A percentile compares a stretch with the other conserved stretches of the same genome.
phyloP scores from a whole-genome alignment of 208 protist species.

The Leishmania major region DNA sequence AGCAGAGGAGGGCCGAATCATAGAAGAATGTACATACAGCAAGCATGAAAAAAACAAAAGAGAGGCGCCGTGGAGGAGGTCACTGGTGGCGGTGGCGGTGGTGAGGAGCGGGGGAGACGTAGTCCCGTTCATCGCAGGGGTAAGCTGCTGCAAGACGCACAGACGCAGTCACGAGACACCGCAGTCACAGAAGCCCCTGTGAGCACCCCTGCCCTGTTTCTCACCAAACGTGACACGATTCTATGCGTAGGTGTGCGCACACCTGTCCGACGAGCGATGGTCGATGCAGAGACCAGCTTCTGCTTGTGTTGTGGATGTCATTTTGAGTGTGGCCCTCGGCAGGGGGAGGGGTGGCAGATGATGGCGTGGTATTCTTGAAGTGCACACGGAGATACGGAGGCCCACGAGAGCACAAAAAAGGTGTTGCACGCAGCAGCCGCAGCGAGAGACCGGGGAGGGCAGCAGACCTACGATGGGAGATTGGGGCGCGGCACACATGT shows the following conservation, averaged over 20 bases:
- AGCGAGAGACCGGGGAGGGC: background rate
- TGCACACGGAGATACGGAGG: background rate
- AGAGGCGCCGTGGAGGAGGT: background rate
- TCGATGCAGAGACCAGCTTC: background rate
- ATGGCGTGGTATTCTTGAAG: background rate
- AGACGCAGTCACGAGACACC: background rate
- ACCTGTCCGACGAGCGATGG: background rate
- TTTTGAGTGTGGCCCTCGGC: background rate
- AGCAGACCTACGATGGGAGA: background rate
- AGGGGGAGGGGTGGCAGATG: background rate
- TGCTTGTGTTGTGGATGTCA: background rate
- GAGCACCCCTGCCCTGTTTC: background rate
- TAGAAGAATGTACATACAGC: background rate
- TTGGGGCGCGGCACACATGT: background rate
- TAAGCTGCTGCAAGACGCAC: background rate
- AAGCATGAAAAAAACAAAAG: background rate
- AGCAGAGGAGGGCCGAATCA: background rate
- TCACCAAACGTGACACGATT: no score
- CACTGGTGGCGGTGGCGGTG: background rate
- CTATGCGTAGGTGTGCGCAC: no score
- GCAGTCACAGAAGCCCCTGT: background rate
- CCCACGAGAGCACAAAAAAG: no score
- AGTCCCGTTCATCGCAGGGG: background rate
- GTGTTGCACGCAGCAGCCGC: no score
- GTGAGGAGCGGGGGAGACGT: background rate